These are phyloP conservation scores for Cystoderma amianthinum DNA, from an alignment of 768 basidiomycete species.

Conservation along the genomic window DNA sequence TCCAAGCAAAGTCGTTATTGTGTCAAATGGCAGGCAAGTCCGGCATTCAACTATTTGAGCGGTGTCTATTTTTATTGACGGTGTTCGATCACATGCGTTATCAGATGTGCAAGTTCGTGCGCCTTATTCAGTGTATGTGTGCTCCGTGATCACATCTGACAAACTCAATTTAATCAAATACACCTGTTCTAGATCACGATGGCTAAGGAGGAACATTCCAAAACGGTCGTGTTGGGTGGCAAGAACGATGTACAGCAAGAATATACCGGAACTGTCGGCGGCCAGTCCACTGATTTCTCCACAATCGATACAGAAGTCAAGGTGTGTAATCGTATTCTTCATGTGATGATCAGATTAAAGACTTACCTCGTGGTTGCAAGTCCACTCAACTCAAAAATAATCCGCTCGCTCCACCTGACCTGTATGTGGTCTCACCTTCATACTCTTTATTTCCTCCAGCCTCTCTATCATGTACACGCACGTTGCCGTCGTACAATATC, in stretches of 20 bases:
- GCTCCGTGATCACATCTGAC: conserved; percentile 5
- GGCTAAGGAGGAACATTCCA: conserved; percentile 49
- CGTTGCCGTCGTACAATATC: not conserved
- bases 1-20: conserved; percentile 42
- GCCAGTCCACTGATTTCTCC: conserved; percentile 53
- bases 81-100: conserved; percentile 2
- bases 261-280: conserved; percentile 59
- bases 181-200: conserved; percentile 39
- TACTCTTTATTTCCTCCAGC: not conserved
- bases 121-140: conserved; percentile 37
- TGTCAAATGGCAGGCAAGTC: conserved; percentile 44
- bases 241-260: conserved; percentile 41
- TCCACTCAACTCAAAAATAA: conserved; percentile 47
- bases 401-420: conserved; percentile 53
- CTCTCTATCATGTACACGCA: not conserved
- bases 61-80: conserved; percentile 5
- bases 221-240: conserved; percentile 51
- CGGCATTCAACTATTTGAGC: conserved; percentile 3
- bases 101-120: conserved; percentile 44
- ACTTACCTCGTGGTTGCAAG: conserved; percentile 16
- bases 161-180: not conserved
- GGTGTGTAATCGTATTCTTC: conserved; percentile 16
- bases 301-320: conserved; percentile 58
- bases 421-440: conserved; percentile 29
- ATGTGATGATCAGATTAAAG: not conserved